Percentiles rank a stretch among this genome's conserved stretches.
These are phyloP conservation scores for Daedaleopsis sinensis DNA, from an alignment of 768 basidiomycete genomes.

Conservation along the genomic window DNA sequence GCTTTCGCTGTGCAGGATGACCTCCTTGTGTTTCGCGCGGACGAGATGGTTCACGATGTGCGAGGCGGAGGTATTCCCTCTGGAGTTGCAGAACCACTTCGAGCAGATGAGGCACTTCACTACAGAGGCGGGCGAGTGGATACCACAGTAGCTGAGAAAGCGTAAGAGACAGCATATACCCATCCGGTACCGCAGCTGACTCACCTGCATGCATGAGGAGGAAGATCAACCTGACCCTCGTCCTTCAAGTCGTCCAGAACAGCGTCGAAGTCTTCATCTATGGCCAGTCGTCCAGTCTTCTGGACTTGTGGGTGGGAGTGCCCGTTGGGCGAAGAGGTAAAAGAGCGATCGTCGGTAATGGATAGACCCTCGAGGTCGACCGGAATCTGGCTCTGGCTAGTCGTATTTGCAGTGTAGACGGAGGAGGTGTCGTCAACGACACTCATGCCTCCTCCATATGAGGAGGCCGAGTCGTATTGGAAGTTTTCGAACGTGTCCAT, in stretches of 20 bases:
- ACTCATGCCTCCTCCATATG: conserved; percentile 70
- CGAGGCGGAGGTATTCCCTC: conserved; percentile 96
- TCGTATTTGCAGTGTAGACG: conserved; percentile 75
- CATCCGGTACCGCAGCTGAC: conserved; percentile 28
- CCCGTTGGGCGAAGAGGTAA: conserved; percentile 36
- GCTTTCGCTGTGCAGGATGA: conserved; percentile 92
- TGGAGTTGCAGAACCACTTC: conserved; percentile 99
- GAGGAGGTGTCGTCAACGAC: conserved; percentile 82
- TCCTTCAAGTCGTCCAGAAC: conserved; percentile 90
- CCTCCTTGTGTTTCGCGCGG: conserved; percentile 98
- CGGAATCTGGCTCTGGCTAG: conserved; percentile 45
- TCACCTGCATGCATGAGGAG: conserved; percentile 95
- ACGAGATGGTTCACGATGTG: conserved; percentile 99
- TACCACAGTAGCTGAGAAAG: conserved; percentile 86
- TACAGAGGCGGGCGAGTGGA: conserved; percentile 95
- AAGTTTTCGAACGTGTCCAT: conserved; percentile 89
- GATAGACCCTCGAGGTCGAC: conserved; percentile 73
- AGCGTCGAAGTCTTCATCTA: conserved; percentile 87
- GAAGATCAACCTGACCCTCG: conserved; percentile 75
- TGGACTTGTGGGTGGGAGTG: conserved; percentile 39
- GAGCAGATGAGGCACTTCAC: conserved; percentile 92
- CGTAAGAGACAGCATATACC: neutral
- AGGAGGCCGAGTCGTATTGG: conserved; percentile 82
- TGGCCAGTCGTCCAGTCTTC: conserved; percentile 19
- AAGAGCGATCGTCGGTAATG: conserved; percentile 62